Evolutionary conservation across 306 rosid genomes (phyloP), one percentile per base, ranked within the genome.

Genomic region (Oemleria cerasiformis): DNA sequence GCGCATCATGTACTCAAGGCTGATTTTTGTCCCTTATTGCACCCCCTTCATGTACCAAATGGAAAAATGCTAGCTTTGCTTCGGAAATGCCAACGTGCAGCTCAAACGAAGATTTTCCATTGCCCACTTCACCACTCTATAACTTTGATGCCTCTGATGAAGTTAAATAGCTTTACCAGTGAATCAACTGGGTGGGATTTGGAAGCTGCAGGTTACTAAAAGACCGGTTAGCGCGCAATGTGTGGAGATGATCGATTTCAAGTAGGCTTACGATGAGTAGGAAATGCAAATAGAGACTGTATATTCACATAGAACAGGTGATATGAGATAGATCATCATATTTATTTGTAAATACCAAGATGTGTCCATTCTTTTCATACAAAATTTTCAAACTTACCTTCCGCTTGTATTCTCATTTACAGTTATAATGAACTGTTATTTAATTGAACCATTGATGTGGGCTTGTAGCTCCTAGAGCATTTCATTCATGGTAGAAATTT

Each of bases 1-100:
- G 16, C 62, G 51, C 83, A 64, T 51, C 67, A 15, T 25, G 53
- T 34, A 58, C 68, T 77, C 9, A 72, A 84, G 73, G 67, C 15
- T 41, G 62, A 71, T 66, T 68, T 75, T 69, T 76, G 77, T 70
- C 44, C 44, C 19, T 15, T 14, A 21, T 69, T 38, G 9, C 17
- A 68, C 48, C 63, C 38, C 61, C 34, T 14, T 38, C 65, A 17
- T 7, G 44, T 17, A 8, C 11, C 25, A 13, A 30, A 10, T 30
- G 64, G 64, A 59, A 59, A 42, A 59, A 36, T 38, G 42, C 42
- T 49, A 49, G 55, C 64, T 34, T 59, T 16, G 34, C 42, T 59
- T 59, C 5, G 13, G 65, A 17, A 38, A 61, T 61, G 23, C 65
- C 23, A 15, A 15, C 8, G 11, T 30, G 17, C 62, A 12, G 62